These are phyloP conservation scores for Kodamaea lidongshanica DNA, from an alignment of 805 yeast genomes.

Conservation along the genomic window DNA sequence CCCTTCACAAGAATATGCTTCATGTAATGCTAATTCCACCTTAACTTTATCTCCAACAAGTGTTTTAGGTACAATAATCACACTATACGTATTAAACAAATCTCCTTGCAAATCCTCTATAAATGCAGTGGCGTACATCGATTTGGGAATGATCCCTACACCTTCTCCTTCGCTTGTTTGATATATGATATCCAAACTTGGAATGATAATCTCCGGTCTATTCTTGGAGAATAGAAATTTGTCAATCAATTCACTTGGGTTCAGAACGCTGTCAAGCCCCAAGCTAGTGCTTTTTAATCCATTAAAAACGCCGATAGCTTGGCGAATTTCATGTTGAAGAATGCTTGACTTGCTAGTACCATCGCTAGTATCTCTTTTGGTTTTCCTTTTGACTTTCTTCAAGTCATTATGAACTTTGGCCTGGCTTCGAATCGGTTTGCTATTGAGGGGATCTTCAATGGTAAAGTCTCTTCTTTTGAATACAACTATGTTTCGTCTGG, in stretches of 20 bases:
- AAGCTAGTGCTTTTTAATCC: conserved; percentile 6
- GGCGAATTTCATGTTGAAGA: conserved; percentile 20
- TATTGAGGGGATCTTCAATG: neutral
- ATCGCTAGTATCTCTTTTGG: conserved; percentile 29
- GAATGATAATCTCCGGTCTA: conserved; percentile 14
- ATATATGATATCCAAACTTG: conserved; percentile 17
- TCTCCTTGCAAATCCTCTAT: conserved; percentile 11
- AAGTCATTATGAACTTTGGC: conserved; percentile 7
- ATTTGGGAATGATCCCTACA: conserved; percentile 24
- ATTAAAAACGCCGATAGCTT: conserved; percentile 13
- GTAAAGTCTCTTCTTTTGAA: conserved; percentile 2
- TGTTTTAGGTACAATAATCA: conserved; percentile 34
- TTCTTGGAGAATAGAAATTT: conserved; percentile 17
- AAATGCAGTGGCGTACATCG: conserved; percentile 13
- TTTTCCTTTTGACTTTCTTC: conserved; percentile 13
- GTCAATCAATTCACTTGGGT: conserved; percentile 19
- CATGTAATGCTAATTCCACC: conserved; percentile 25
- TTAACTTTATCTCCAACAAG: conserved; percentile 33
- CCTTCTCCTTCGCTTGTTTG: conserved; percentile 35
- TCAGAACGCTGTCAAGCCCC: conserved; percentile 13
- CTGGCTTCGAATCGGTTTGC: neutral
- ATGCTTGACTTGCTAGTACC: conserved; percentile 21
- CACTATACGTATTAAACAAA: conserved; percentile 14
- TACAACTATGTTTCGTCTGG: too few species aligned
- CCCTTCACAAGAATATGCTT: conserved; percentile 26